Base-by-base conservation (phyloP, 768 basidiomycete species). In the Auricularia cornea region DNA sequence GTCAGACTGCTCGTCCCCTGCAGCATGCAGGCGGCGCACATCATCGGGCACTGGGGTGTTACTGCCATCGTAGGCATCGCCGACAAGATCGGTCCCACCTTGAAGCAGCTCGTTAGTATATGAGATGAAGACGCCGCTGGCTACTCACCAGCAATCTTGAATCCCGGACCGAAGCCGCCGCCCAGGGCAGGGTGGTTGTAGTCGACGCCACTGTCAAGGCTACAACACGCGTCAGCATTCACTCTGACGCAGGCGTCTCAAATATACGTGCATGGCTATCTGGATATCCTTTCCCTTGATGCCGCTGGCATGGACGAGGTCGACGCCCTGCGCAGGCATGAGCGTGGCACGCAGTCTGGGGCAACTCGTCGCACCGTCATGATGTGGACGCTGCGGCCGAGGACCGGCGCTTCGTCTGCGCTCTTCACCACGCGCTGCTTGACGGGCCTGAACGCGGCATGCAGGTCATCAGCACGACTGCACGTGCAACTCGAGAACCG, bases 291-390 rank as follows among this genome's bases (percentile, higher is more conserved):
- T 66, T 14, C 78, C 78, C 30, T 63, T 70, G 70, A 3, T 77
- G 76, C 77, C 78, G 20, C 66, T 57, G 18, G 74, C 73, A 52
- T 78, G 76, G 20, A 77, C 68, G n/a, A 54, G 63, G 62, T 76
- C 74, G n/a, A 74, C 75, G 44, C 74, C 69, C 62, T 62, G 44
- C n/a, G n/a, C 16, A 14, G 35, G 8, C n/a, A n/a, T n/a, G n/a
- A n/a, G n/a, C n/a, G n/a, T n/a, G n/a, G n/a, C n/a, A 38, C 10
- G 35, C 35, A 38, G 8, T 10, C 8, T 10, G 20, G 11, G n/a
- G 20, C n/a, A n/a, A 52, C 11, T 52, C 12, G 20, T 8, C 51
- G 8, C 20, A 52, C 51, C 10, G 51, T 52, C 51, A 52, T 52
- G 8, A 8, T 52, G 51, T 52, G 51, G 28, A 52, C 51, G 51